Percentiles rank a stretch among this genome's conserved stretches.
These are phyloP conservation scores for Cytospora chrysosperma DNA, from an alignment of 2,329 filamentous ascomycete species.

Conservation along the genomic window DNA sequence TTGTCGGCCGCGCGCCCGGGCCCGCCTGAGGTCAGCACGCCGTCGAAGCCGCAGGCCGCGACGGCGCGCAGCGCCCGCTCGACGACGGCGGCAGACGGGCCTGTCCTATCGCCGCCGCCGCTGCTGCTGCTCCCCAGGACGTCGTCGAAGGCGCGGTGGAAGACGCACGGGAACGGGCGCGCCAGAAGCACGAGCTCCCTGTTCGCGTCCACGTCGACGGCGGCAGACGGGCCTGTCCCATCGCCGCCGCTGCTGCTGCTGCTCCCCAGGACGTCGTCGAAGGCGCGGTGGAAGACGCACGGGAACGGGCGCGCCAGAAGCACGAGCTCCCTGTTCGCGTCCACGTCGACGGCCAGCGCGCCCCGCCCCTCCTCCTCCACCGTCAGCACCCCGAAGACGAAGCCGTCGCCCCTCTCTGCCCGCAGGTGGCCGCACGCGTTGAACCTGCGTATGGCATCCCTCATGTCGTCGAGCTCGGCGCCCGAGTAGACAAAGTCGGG, in stretches of 20 bases:
- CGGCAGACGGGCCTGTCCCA: no score
- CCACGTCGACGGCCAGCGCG: slow-evolving; percentile 38
- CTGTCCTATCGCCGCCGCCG: no score
- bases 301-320: slow-evolving; percentile 40
- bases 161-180: slow-evolving; percentile 45
- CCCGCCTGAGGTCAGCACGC: slow-evolving; percentile 54
- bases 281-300: slow-evolving; percentile 57
- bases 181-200: slow-evolving; percentile 42
- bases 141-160: slow-evolving; percentile 57
- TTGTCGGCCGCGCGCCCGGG: slow-evolving; percentile 42
- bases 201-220: slow-evolving; percentile 36
- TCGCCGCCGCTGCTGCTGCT: no score
- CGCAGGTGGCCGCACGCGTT: slow-evolving; percentile 39
- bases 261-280: slow-evolving; percentile 45
- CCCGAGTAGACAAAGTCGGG: slow-evolving; percentile 51
- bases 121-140: slow-evolving; percentile 34
- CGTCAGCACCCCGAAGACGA: slow-evolving; percentile 53
- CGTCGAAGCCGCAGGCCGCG: slow-evolving; percentile 46
- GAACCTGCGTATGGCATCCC: slow-evolving; percentile 38
- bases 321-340: slow-evolving; percentile 43
- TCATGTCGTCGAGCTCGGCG: slow-evolving; percentile 46
- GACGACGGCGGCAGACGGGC: slow-evolving; percentile 15
- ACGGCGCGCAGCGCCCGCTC: slow-evolving; percentile 38
- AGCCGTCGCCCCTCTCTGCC: slow-evolving; percentile 48
- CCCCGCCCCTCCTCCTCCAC: background rate